These are phyloP conservation scores for Pleurotus eryngii DNA, from an alignment of 768 basidiomycete species.

Conservation along the genomic window DNA sequence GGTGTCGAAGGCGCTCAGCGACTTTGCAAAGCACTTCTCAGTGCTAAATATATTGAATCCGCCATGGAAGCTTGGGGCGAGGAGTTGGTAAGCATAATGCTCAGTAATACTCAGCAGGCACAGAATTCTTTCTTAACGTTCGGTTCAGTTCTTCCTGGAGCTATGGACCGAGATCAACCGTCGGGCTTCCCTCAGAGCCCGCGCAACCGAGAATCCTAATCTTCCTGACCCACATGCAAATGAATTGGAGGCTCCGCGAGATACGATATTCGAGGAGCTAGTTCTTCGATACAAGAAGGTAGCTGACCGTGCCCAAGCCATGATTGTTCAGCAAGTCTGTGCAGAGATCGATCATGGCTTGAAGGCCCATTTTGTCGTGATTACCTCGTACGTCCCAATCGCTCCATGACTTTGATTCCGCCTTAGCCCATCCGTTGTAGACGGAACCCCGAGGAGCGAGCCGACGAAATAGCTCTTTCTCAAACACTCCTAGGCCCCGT, in stretches of 20 bases:
- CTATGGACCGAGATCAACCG: conserved; percentile 79
- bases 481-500: conserved; percentile 74
- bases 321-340: conserved; percentile 80
- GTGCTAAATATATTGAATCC: conserved; percentile 67
- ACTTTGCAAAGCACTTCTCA: conserved; percentile 82
- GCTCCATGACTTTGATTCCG: not conserved
- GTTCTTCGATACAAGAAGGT: conserved; percentile 61
- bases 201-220: conserved; percentile 43
- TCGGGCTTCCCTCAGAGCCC: conserved; percentile 53
- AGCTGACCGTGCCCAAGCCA: conserved; percentile 73
- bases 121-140: too few relatives aligned
- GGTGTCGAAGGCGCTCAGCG: conserved; percentile 84
- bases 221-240: conserved; percentile 43
- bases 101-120: too few relatives aligned
- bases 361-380: conserved; percentile 65
- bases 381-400: conserved; percentile 33
- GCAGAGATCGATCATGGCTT: conserved; percentile 77
- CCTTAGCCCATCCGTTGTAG: conserved; percentile 10
- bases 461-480: conserved; percentile 50
- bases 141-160: conserved; percentile 82
- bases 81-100: conserved; percentile 60
- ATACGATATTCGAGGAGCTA: conserved; percentile 79
- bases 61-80: conserved; percentile 85
- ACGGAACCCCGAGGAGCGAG: conserved; percentile 15
- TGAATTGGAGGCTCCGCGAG: conserved; percentile 38